A percentile compares a stretch with the other conserved stretches of the same genome.
Evolutionary conservation across 106 monocot genomes (phyloP).

Genomic region (Acorus calamus): DNA sequence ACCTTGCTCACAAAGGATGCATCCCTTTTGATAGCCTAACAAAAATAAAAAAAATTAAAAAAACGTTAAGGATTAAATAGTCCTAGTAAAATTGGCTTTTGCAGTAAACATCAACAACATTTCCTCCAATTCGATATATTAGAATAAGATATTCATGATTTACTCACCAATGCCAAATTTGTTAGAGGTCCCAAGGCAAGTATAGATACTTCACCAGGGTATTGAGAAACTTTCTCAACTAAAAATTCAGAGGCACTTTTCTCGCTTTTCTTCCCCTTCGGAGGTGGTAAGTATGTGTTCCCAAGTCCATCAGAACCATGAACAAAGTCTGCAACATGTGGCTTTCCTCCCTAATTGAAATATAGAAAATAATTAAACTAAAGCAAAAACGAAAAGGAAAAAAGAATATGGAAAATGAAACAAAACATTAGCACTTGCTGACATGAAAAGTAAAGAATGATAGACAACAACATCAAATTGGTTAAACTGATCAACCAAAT

Average conservation of each 20-base stretch:
- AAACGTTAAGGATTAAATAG: background rate
- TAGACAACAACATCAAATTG: too few relatives aligned
- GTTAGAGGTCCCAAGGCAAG: constrained; percentile 92
- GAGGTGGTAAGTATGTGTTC: constrained; percentile 43
- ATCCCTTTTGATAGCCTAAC: constrained; percentile 87
- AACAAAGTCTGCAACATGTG: constrained; percentile 60
- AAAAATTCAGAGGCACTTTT: constrained; percentile 77
- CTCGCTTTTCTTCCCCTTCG: constrained; percentile 40
- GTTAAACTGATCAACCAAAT: too few relatives aligned
- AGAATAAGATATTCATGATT: too few relatives aligned
- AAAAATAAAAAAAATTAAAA: background rate
- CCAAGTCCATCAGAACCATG: constrained; percentile 96
- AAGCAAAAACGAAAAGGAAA: background rate
- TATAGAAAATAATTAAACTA: too few relatives aligned
- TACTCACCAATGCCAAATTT: constrained; percentile 83
- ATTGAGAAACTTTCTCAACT: constrained; percentile 62
- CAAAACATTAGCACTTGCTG: background rate
- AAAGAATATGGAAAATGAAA: background rate
- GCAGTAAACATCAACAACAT: too few relatives aligned
- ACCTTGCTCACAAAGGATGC: constrained; percentile 74
- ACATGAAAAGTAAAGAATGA: too few relatives aligned
- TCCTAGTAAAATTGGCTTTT: too few relatives aligned
- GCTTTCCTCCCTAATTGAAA: constrained; percentile 53
- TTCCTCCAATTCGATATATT: too few relatives aligned
- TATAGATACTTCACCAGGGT: constrained; percentile 68